Evolutionary conservation across 495 filamentous ascomycete genomes (phyloP), one percentile per base, ranked within the genome.

Genomic region (Endocarpon pusillum): DNA sequence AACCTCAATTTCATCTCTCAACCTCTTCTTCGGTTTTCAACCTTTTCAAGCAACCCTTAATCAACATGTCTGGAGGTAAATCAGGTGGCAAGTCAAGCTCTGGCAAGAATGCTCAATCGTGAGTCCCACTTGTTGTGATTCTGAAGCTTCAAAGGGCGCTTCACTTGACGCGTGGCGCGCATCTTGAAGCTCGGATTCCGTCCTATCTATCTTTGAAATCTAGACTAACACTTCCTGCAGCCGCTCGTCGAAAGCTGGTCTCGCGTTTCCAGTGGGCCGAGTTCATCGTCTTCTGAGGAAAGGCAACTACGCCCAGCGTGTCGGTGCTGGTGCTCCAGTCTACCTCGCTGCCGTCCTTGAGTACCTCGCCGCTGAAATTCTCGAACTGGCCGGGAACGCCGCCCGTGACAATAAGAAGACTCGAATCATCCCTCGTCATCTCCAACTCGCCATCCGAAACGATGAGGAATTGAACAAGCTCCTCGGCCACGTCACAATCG

Each of bases 381-480:
- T 97, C 55, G 89, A 97, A 66, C 68, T 97, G 64, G 89, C 89
- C 57, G 89, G 89, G 50, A 97, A 97, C 57, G 89, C 89, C 44
- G 89, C 89, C 38, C 87, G 89, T 55, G 89, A 97, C 64, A 96
- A 96, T 79, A 97, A 97, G 83, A 96, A 94, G 77, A 97, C 87
- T 41, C 84, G 89, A 80, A 97, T 97, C 69, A 97, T 96, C 46
- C 89, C 89, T 43, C 86, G 89, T 58, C 89, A 97, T 64, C 78
- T 97, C 32, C 89, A 97, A 69, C 86, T 97, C 50, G 89, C 89
- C 60, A 97, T 97, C 68, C 80, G 89, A 46, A 96, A 96, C 62
- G 89, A 97, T 61, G 86, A 97, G 74, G 89, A 97, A 61, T 61
- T 97, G 83, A 96, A 97, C 79, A 97, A 97, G 73, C 84, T 97